Conservation (phyloP, 768 basidiomycete species). For the Mycena rosella region DNA sequence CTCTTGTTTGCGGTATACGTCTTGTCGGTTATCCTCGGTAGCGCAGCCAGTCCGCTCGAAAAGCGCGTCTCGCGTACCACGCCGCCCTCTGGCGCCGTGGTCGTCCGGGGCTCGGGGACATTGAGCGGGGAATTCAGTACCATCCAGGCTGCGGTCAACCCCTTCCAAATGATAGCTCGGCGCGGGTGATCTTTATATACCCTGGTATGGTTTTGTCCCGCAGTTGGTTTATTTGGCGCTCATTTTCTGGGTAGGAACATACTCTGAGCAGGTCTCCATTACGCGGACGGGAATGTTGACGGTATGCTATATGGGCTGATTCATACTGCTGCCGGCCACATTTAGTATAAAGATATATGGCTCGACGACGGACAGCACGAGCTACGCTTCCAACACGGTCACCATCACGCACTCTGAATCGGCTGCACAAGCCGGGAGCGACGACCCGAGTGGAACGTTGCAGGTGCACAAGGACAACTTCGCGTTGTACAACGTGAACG, state of each 20-base stretch:
- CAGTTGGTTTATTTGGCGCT: too few relatives aligned
- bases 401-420: conserved; percentile 3
- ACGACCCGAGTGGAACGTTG: conserved; percentile 39
- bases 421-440: conserved; percentile 5
- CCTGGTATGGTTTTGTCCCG: conserved; percentile 8
- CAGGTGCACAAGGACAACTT: conserved; percentile 45
- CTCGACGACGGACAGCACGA: conserved; percentile 9
- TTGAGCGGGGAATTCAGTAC: conserved; percentile 14
- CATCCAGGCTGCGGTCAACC: conserved; percentile 15
- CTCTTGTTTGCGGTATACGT: conserved; percentile 9
- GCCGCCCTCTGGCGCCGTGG: conserved; percentile 7
- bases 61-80: conserved; percentile 15
- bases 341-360: conserved; percentile 18
- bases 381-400: conserved; percentile 16
- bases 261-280: conserved; percentile 21
- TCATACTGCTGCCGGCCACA: background rate
- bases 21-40: background rate
- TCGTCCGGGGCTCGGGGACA: conserved; percentile 11
- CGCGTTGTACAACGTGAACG: conserved; percentile 46
- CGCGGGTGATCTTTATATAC: conserved; percentile 18
- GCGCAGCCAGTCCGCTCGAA: conserved; percentile 7
- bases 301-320: background rate
- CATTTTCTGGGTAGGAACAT: conserved; percentile 9
- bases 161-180: conserved; percentile 7
- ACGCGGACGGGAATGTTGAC: conserved; percentile 21